Conservation (phyloP, 2,329 filamentous ascomycete genomes). For the Ascomycota sp. region DNA sequence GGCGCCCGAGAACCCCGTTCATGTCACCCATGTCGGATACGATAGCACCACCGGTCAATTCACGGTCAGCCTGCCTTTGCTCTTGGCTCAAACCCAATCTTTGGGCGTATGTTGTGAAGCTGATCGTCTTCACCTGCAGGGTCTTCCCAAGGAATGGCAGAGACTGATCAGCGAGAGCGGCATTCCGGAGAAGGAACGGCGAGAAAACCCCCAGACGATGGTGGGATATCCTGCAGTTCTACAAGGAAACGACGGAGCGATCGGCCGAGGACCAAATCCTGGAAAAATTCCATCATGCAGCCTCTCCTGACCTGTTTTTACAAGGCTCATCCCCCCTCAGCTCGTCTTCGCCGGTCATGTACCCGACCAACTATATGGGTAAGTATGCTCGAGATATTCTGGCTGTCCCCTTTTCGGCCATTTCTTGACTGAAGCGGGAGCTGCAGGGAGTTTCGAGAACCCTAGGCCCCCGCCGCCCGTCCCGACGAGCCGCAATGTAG, state of each 20-base stretch:
- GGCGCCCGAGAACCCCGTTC: slow-evolving; percentile 91
- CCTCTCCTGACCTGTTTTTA: slow-evolving; percentile 32
- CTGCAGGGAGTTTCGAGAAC: slow-evolving; percentile 77
- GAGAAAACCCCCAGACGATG: slow-evolving; percentile 88
- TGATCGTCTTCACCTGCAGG: slow-evolving; percentile 28
- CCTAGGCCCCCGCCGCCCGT: slow-evolving; percentile 83
- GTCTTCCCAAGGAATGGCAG: slow-evolving; percentile 95
- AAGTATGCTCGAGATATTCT: slow-evolving; percentile 26
- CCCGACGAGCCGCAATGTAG: slow-evolving; percentile 32
- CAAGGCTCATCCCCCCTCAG: slow-evolving; percentile 20
- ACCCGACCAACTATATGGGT: slow-evolving; percentile 33
- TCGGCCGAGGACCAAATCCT: slow-evolving; percentile 71
- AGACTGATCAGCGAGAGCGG: slow-evolving; percentile 86
- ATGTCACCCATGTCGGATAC: slow-evolving; percentile 94
- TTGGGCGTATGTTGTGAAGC: not conserved
- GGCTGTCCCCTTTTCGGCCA: slow-evolving; percentile 30
- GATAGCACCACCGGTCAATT: slow-evolving; percentile 93
- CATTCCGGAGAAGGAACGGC: slow-evolving; percentile 87
- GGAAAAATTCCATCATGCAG: slow-evolving; percentile 89
- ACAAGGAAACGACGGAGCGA: slow-evolving; percentile 77
- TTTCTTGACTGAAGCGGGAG: too few species aligned
- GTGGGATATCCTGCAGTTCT: slow-evolving; percentile 88
- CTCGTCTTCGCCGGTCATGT: slow-evolving; percentile 30
- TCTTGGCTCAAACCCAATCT: not conserved
- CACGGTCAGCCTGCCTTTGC: slow-evolving; percentile 41